These are phyloP conservation scores for Claviceps humidiphila DNA, from an alignment of 2,329 filamentous ascomycete species.

Conservation along the genomic window DNA sequence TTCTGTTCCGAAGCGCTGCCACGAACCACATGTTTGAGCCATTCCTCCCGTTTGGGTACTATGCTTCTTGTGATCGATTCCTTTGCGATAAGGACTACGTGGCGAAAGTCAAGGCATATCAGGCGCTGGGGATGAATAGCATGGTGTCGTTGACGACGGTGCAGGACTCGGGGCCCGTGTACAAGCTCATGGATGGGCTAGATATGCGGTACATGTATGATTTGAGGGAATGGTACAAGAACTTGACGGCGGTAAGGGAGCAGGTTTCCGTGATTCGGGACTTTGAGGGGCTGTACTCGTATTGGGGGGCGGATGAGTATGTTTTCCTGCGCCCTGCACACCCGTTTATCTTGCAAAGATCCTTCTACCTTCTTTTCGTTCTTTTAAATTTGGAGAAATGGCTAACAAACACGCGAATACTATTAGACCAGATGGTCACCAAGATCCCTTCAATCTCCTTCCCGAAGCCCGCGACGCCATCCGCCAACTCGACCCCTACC, in stretches of 20 bases:
- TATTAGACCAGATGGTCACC: slow-evolving; percentile 37
- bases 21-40: slow-evolving; percentile 24
- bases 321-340: slow-evolving; percentile 3
- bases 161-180: slow-evolving; percentile 21
- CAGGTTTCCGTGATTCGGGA: slow-evolving; percentile 27
- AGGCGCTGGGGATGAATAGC: slow-evolving; percentile 27
- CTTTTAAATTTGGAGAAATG: too few species aligned
- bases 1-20: slow-evolving; percentile 24
- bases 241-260: slow-evolving; percentile 24
- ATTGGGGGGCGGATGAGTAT: slow-evolving; percentile 33
- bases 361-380: too few species aligned
- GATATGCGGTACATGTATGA: slow-evolving; percentile 32
- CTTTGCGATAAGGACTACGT: slow-evolving; percentile 25
- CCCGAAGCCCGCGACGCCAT: slow-evolving; percentile 29
- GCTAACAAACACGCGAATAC: too few species aligned
- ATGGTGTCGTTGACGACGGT: slow-evolving; percentile 30
- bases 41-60: slow-evolving; percentile 31
- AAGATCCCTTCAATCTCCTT: slow-evolving; percentile 38
- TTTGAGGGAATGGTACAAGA: slow-evolving; percentile 30
- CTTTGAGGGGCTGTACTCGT: slow-evolving; percentile 27
- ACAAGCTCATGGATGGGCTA: slow-evolving; percentile 25
- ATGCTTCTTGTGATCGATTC: slow-evolving; percentile 29
- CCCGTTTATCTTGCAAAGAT: too few species aligned
- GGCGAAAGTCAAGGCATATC: slow-evolving; percentile 20
- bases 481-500: slow-evolving; percentile 42